Percentiles rank a stretch among this genome's conserved stretches.
Evolutionary conservation across 31 red algal genomes (phyloP).

Genomic region (Odonthalia washingtoniensis): DNA sequence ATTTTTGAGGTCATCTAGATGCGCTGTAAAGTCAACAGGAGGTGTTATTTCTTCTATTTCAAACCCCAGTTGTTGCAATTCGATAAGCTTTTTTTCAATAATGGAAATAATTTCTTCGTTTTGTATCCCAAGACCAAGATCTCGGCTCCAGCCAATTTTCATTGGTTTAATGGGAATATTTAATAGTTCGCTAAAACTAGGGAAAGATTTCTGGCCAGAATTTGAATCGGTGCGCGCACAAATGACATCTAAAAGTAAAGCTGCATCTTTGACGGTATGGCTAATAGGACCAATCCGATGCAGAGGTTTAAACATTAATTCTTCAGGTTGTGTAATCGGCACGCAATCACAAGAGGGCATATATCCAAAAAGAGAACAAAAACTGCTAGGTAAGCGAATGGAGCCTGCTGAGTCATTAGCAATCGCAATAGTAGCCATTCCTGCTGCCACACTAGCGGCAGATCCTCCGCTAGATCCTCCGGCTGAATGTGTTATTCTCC

Average conservation of each 20-base stretch:
- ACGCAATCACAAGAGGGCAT: slow-evolving; percentile 10
- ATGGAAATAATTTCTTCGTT: no score
- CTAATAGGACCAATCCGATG: neutral
- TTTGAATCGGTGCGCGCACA: neutral
- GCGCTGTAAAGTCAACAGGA: no score
- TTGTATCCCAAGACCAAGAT: no score
- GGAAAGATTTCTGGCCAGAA: slow-evolving; percentile 1
- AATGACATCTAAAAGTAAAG: slow-evolving; percentile 1
- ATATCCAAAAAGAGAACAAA: neutral
- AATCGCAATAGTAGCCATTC: slow-evolving; percentile 28
- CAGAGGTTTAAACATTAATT: slow-evolving; percentile 6
- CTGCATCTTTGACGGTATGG: slow-evolving; percentile 10
- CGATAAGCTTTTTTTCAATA: no score
- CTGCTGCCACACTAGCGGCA: slow-evolving; percentile 15
- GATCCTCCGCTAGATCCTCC: slow-evolving; percentile 22
- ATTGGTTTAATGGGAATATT: no score
- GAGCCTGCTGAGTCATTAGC: slow-evolving; percentile 30
- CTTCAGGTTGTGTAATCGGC: neutral
- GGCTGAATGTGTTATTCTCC: neutral
- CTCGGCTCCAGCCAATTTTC: no score
- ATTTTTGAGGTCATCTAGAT: no score
- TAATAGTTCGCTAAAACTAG: neutral
- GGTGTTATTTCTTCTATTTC: no score
- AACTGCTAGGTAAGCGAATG: neutral
- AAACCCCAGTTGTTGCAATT: no score